Percentiles rank a stretch among this genome's conserved stretches.
Evolutionary conservation across 352 stramenopile genomes (phyloP).

Genomic region (Ophiocytium majus): DNA sequence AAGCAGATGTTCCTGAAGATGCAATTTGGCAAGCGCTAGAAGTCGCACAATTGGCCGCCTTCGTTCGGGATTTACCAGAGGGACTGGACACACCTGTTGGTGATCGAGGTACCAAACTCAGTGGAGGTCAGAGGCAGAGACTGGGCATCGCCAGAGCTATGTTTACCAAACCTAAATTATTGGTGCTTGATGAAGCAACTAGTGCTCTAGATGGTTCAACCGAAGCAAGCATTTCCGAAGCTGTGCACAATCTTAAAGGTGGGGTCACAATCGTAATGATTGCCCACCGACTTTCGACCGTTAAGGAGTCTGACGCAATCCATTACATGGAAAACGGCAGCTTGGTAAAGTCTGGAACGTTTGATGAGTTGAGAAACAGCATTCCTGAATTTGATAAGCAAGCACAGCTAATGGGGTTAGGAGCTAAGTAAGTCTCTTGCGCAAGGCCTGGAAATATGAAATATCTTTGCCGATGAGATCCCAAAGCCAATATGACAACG

Average conservation of each 20-base stretch:
- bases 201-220: conserved; percentile 53
- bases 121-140: conserved; percentile 55
- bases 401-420: too few relatives aligned
- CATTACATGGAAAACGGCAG: background rate
- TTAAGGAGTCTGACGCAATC: background rate
- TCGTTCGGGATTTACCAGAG: conserved; percentile 10
- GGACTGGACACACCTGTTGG: background rate
- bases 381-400: too few relatives aligned
- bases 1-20: background rate
- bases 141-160: conserved; percentile 57
- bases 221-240: background rate
- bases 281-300: background rate
- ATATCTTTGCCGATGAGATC: too few relatives aligned
- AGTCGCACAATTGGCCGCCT: background rate
- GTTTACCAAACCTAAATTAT: conserved; percentile 44
- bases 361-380: too few relatives aligned
- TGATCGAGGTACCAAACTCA: conserved; percentile 42
- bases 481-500: too few relatives aligned
- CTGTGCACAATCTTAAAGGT: background rate
- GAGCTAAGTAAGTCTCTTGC: too few relatives aligned
- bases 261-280: background rate
- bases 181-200: conserved; percentile 59
- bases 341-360: too few relatives aligned
- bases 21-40: background rate
- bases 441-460: too few relatives aligned